Evolutionary conservation across 345 rosid species (phyloP), one percentile per base, ranked within the genome.

Genomic region (Microthlaspi erraticum): DNA sequence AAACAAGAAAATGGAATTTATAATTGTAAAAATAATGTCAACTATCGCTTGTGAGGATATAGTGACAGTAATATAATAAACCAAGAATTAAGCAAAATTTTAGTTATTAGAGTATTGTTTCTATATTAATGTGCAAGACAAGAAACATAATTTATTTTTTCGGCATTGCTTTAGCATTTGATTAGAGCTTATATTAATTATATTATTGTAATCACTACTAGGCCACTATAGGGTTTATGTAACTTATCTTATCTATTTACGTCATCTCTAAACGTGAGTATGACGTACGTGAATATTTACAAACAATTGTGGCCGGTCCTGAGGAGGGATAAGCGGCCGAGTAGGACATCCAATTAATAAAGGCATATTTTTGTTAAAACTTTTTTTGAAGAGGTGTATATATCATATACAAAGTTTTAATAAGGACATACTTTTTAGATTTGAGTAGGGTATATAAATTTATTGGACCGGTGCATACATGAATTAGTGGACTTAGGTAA

Each of bases 91-190:
- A 48, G 58, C 43, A 45, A 44, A 36, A 8, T 8, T 29, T 53
- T 53, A 53, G 33, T 61, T 52, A 41, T 6, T 52, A 9, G 19
- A 52, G 45, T 54, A 55, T 19, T 14, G 31, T 39, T 45, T 38
- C 34, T 72, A 12, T 16, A 42, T 55, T 34, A 12, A 63, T 72
- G 77, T 55, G 56, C 7, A 64, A 64, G 77, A 55, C 71, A 64
- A 73, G 77, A 46, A 64, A 73, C 34, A 37, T 0, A 64, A 45
- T 46, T 64, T 34, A 29, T 17, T 7, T 12, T 45, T 58, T 4
- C 1, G 13, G 16, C 46, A 34, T 53, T 52, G 55, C 70, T 71
- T 71, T 19, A 19, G 48, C 42, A 62, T 36, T 34, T 42, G 68
- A 56, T 20, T 56, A 44, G 45, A 45, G 62, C n/a, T n/a, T 20